Base-by-base conservation (phyloP, 2,329 filamentous ascomycete species). In the Mollisiaceae sp. region DNA sequence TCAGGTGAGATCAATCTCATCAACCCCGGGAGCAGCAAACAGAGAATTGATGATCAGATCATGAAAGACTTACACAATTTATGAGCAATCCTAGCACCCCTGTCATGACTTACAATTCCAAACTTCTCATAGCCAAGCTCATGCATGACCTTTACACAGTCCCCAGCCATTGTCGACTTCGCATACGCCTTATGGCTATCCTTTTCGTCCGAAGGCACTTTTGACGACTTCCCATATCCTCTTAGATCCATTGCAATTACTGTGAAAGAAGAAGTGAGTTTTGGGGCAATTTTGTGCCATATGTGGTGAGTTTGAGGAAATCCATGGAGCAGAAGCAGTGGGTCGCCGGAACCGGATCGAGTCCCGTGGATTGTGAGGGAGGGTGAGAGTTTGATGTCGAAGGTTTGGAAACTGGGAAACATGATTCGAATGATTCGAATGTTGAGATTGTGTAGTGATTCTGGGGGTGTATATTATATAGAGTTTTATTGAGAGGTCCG, bases 241-340 rank as follows among this genome's bases (percentile, higher is more conserved):
- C 83, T 81, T 9, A 86, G 77, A 69, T 85, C 83, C 1, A 82
- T 73, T 2, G 81, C 71, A 2, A 86, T 70, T 4, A 85, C 68
- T 0, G 77, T 81, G 76, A 79, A 85, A 2, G 69, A 69, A 14
- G 73, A 69, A 0, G 74, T 69, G 1, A 86, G 77, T 24, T 75
- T 72, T 0, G 78, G 78, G 0, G 79, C 76, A 0, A 85, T 73
- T 6, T 74, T 73, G 71, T 85, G 82, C 84, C 84, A 86, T 20
- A 85, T 85, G 66, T 82, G 80, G 20, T 79, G 77, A 4, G 78
- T 85, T 70, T 86, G 82, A 0, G 83, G 84, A 68, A 82, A 86
- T 41, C 83, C 83, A 62, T 85, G 83, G 8, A 85, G 74, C 8
- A 85, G 76, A 15, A 81, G 76, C 8, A 85, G 77, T 0, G 82